Percentiles rank a stretch among this genome's conserved stretches.
phyloP scores from a whole-genome alignment of 768 basidiomycete species.

The Termitomyces sp. region DNA sequence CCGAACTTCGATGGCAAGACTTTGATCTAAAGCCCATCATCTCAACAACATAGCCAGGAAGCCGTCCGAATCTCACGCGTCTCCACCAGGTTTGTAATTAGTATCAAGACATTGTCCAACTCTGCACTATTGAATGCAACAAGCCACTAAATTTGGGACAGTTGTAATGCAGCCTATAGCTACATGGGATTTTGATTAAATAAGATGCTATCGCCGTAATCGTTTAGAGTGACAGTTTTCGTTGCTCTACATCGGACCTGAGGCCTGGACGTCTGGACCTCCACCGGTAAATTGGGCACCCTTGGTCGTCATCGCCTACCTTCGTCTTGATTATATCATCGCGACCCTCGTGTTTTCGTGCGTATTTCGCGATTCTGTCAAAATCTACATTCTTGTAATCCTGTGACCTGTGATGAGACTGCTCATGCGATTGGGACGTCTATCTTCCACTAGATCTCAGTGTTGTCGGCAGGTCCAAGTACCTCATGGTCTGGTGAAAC shows the following conservation, averaged over 20 bases:
- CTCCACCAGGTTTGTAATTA: slow-evolving; percentile 16
- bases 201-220: slow-evolving; percentile 4
- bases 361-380: slow-evolving; percentile 1
- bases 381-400: slow-evolving; percentile 3
- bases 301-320: not conserved
- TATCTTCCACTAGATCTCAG: not conserved
- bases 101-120: not conserved
- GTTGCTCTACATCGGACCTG: slow-evolving; percentile 3
- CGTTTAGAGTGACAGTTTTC: not conserved
- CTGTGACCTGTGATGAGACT: slow-evolving; percentile 1
- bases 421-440: slow-evolving; percentile 4
- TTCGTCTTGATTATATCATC: not conserved
- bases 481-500: slow-evolving; percentile 25
- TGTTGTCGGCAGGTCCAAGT: not conserved
- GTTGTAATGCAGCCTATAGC: not conserved
- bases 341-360: not conserved
- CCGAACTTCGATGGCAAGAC: slow-evolving; percentile 25
- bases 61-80: slow-evolving; percentile 12
- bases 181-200: not conserved
- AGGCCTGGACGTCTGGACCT: not conserved
- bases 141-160: not conserved
- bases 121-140: not conserved
- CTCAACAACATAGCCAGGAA: slow-evolving; percentile 9
- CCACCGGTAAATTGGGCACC: not conserved
- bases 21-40: slow-evolving; percentile 26